Evolutionary conservation across 2,329 filamentous ascomycete species (phyloP), one percentile per base, ranked within the genome.

Genomic region (Chrysoporthe deuterocubensis): DNA sequence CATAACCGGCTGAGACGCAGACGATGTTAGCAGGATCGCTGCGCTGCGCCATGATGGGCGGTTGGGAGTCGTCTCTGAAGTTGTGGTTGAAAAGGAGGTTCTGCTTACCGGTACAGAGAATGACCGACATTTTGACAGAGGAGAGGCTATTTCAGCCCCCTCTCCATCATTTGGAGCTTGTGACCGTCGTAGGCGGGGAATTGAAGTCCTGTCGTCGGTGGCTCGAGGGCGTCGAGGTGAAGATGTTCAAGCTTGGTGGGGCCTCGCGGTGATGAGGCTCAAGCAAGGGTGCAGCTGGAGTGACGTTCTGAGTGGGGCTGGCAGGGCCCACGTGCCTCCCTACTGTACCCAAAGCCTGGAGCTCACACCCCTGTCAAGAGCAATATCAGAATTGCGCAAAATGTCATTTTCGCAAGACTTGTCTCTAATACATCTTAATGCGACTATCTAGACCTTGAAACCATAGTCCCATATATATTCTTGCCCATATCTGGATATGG

Each of bases 101-200:
- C 62, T 62, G 65, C 74, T 73, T 81, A 88, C 86, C 86, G 76
- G 86, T 88, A 75, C 86, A 88, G 70, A 88, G 83, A 80, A 88
- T 88, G 73, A 88, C 86, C 74, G 86, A 88, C 86, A 88, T 88
- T 42, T 69, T 70, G 66, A 59, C 68, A 70, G 56, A 59, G 57
- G 54, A 56, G 43, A 16, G 73, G 61, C 60, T 67, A 44, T 42
- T 37, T 62, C 44, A 59, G 64, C 50, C 57, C 46, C 57, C 59
- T 68, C 52, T 65, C 66, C 68, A 70, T 70, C 46, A 65, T 70
- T 16, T 62, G 34, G 57, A 66, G 68, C 61, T 63, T 59, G 43
- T 48, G 52, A 43, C 60, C 60, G 67, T 59, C 46, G 68, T 42
- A 34, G 42, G 44, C 18, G 6, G 48, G 16, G 59, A 9, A n/a